Evolutionary conservation across 108 stramenopile genomes (phyloP), one percentile per base, ranked within the genome.

Genomic region (Skeletonema costatum): DNA sequence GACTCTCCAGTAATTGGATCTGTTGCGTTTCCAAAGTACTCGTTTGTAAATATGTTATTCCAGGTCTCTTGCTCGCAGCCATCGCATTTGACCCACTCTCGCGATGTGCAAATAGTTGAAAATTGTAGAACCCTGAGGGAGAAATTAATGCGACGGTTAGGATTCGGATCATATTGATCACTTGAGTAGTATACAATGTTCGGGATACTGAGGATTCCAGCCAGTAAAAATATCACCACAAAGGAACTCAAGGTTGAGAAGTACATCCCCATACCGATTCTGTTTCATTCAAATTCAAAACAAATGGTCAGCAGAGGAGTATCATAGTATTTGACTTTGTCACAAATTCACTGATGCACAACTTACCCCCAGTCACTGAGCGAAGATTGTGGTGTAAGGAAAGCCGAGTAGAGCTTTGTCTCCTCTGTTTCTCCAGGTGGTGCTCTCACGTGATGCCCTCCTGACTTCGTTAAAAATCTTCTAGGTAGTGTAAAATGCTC

Each of bases 401-500:
- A 59, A 16, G 69, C 65, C 44, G 68, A 61, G 70, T 90, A 93
- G 11, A 93, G 77, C 42, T 87, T 80, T 0, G 92, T 93, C 11
- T 65, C 42, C 5, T 70, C 16, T 17, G 73, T 41, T 59, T 91
- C 88, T 32, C 90, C 90, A 3, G 88, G 89, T 50, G 88, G 90
- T 3, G 90, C 90, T 9, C 87, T 71, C 32, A 79, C 80, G 38
- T 75, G 59, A 11, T 67, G 73, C 2, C 83, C 74, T 5, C 63
- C 29, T 3, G 60, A 50, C 9, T 74, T 70, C 0, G 76, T 80
- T 25, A 21, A 32, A 68, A 88, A 73, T 30, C 81, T 82, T 9
- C 92, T 76, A n/a, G 92, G 87, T 1, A 93, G 76, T 5, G 90
- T 93, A 35, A 89, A 75, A 61, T 90, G 89, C 58, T 93, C 90